A percentile compares a stretch with the other conserved stretches of the same genome.
These are phyloP conservation scores for Ogataea pignaliae DNA, from an alignment of 805 yeast genomes.

Conservation along the genomic window DNA sequence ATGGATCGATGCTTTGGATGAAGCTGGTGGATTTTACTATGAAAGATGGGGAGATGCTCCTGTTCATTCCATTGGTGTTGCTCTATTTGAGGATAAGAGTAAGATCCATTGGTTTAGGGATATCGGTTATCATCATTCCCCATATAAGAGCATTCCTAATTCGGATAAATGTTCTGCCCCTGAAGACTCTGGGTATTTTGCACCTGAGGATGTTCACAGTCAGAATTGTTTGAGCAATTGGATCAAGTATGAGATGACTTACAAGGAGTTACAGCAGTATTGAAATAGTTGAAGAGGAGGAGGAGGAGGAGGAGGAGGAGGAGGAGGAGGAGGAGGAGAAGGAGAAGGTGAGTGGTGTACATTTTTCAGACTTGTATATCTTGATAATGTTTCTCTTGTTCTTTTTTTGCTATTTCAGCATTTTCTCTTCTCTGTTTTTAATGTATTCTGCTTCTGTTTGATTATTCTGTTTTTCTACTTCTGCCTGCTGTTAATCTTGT, in stretches of 20 bases:
- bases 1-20: constrained; percentile 65
- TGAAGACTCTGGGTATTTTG: constrained; percentile 30
- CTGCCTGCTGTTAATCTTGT: too few relatives aligned
- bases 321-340: too few relatives aligned
- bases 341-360: too few relatives aligned
- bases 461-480: too few relatives aligned
- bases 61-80: constrained; percentile 73
- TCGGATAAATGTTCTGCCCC: constrained; percentile 42
- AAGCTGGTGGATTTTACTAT: constrained; percentile 79
- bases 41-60: constrained; percentile 97
- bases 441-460: too few relatives aligned
- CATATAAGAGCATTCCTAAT: constrained; percentile 78
- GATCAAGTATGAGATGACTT: constrained; percentile 34
- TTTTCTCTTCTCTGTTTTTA: too few relatives aligned
- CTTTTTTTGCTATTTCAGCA: too few relatives aligned
- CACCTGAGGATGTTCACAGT: constrained; percentile 29
- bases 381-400: too few relatives aligned
- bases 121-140: constrained; percentile 72
- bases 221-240: constrained; percentile 33
- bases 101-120: constrained; percentile 85
- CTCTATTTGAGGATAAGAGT: constrained; percentile 64
- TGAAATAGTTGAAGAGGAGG: constrained; percentile 2
- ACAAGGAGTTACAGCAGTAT: constrained; percentile 30
- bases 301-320: too few relatives aligned
- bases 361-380: too few relatives aligned